Percentiles rank a stretch among this genome's conserved stretches.
Evolutionary conservation across 169 alveolate species (phyloP).

Genomic region (Babesia gibsoni): DNA sequence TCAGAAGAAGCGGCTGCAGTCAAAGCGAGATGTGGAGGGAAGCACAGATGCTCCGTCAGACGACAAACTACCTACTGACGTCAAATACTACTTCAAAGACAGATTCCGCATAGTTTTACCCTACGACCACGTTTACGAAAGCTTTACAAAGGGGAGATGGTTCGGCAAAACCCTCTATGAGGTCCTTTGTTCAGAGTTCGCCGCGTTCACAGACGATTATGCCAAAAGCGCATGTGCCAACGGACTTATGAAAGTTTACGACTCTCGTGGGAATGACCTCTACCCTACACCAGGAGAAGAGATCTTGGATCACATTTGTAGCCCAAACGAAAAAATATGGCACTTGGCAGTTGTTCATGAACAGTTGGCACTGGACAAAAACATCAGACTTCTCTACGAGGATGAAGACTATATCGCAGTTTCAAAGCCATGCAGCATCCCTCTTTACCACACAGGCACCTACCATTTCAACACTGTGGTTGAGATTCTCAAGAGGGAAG

Average conservation of each 20-base stretch:
- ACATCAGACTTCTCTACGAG: conserved; percentile 56
- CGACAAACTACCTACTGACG: conserved; percentile 33
- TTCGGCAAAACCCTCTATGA: conserved; percentile 62
- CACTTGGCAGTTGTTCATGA: conserved; percentile 71
- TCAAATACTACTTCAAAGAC: conserved; percentile 57
- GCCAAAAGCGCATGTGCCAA: conserved; percentile 47
- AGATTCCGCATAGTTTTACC: conserved; percentile 72
- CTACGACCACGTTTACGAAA: conserved; percentile 65
- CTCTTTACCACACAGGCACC: conserved; percentile 75
- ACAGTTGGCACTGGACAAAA: conserved; percentile 61
- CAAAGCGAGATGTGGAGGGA: too few species aligned
- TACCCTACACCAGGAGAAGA: conserved; percentile 31
- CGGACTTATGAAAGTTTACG: conserved; percentile 64
- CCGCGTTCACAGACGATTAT: conserved; percentile 66
- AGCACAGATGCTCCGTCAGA: conserved; percentile 40
- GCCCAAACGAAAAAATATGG: conserved; percentile 64
- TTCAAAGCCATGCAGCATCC: conserved; percentile 69
- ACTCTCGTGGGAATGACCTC: conserved; percentile 39
- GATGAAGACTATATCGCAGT: conserved; percentile 70
- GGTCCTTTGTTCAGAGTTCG: conserved; percentile 65
- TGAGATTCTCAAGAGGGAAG: conserved; percentile 59
- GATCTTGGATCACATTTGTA: conserved; percentile 58
- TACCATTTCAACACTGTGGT: conserved; percentile 70
- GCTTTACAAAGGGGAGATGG: conserved; percentile 72
- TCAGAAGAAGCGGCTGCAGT: neutral